These are phyloP conservation scores for Cnidoscolus chayamansa DNA, from an alignment of 441 rosid genomes.

Conservation along the genomic window DNA sequence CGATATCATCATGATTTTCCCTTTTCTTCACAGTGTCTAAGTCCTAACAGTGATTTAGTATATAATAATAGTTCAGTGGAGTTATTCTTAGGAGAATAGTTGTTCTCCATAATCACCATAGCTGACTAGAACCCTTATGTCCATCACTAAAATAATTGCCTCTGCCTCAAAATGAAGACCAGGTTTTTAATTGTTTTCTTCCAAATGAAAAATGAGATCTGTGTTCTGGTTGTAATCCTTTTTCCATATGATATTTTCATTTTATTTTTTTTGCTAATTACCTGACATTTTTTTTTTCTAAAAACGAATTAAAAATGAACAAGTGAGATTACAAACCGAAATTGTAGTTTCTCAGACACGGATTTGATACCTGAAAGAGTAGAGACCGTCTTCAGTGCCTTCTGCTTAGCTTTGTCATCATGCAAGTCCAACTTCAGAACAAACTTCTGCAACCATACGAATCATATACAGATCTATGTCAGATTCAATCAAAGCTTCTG, in stretches of 20 bases:
- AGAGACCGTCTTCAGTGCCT: constrained; percentile 56
- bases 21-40: no score
- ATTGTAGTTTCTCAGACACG: neutral
- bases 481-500: neutral
- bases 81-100: neutral
- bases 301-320: no score
- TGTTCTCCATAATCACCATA: neutral
- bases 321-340: no score
- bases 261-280: constrained; percentile 23
- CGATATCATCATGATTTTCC: no score
- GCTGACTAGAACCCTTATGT: neutral
- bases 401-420: constrained; percentile 48
- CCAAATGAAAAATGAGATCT: no score
- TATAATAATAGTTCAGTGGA: constrained; percentile 1
- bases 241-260: no score
- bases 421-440: constrained; percentile 49
- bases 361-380: constrained; percentile 36
- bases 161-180: neutral
- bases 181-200: no score
- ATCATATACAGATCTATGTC: constrained; percentile 2
- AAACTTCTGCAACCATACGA: constrained; percentile 39
- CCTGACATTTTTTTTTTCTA: no score
- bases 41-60: no score
- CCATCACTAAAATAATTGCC: neutral
- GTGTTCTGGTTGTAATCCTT: no score